These are phyloP conservation scores for Binderoboletus segoi DNA, from an alignment of 1,284 basidiomycete species.

Conservation along the genomic window DNA sequence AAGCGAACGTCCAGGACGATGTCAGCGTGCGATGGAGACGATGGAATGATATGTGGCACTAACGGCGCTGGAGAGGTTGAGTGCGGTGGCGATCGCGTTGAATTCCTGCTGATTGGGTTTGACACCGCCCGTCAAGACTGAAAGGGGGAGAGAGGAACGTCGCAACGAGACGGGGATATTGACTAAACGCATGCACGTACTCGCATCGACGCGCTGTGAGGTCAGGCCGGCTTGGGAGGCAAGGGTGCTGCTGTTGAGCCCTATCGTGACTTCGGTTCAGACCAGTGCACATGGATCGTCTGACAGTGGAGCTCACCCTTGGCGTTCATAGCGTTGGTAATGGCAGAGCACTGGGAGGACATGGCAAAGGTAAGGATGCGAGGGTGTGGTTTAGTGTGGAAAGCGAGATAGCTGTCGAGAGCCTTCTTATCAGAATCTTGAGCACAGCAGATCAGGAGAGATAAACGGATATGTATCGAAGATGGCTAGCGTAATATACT, in stretches of 20 bases:
- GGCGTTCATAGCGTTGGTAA: constrained; percentile 52
- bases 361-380: constrained; percentile 41
- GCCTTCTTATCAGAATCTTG: constrained; percentile 18
- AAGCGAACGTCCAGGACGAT: neutral
- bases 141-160: neutral
- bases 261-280: constrained; percentile 34
- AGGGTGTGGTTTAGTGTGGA: constrained; percentile 34
- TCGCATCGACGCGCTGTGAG: constrained; percentile 52
- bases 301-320: constrained; percentile 41
- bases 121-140: constrained; percentile 56
- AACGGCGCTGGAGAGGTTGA: constrained; percentile 43
- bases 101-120: constrained; percentile 57
- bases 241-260: constrained; percentile 48
- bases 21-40: neutral
- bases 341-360: constrained; percentile 51
- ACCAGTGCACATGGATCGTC: neutral
- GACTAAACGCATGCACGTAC: constrained; percentile 40
- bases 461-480: constrained; percentile 13
- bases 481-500: neutral
- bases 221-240: constrained; percentile 44
- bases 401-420: neutral
- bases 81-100: constrained; percentile 47
- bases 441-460: constrained; percentile 17
- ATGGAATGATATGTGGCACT: neutral
- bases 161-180: neutral